Evolutionary conservation across 371 early-diverging fungal species (phyloP), one percentile per base, ranked within the genome.

Genomic region (Zopfochytrium polystomum): DNA sequence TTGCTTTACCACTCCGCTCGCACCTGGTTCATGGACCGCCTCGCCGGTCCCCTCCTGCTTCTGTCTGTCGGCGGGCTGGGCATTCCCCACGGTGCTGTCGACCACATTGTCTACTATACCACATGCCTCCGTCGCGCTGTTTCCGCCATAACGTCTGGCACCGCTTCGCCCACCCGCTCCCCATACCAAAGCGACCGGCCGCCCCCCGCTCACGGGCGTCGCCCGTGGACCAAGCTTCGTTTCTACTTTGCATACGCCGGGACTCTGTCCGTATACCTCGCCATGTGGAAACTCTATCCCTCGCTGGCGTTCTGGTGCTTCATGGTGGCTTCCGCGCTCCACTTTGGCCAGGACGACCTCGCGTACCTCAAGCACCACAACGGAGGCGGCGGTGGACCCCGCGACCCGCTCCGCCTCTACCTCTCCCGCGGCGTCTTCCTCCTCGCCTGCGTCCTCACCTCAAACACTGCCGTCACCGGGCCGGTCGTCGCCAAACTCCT

Each of bases 291-390:
- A 6, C n/a, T 52, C 22, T 49, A 56, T 5, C 69, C 69, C 1
- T 11, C 57, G 4, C 20, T 51, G 6, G 32, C 62, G 13, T 60
- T 68, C 29, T 55, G 46, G 46, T 35, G 54, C 15, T 68, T 68
- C 48, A 29, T 68, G 32, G 49, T 44, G 9, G 57, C 60, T 18
- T 64, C 64, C 13, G 64, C 69, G 11, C 64, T 52, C 43, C 69
- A 68, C 30, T 68, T 68, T 52, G 69, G 69, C 25, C 60, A 68
- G 54, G n/a, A n/a, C n/a, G n/a, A n/a, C n/a, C n/a, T n/a, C n/a
- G n/a, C n/a, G n/a, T n/a, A n/a, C n/a, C n/a, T n/a, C n/a, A n/a
- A n/a, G n/a, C n/a, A n/a, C n/a, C n/a, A n/a, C n/a, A n/a, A n/a
- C n/a, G n/a, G n/a, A n/a, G n/a, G n/a, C n/a, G n/a, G n/a, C n/a